Percentiles rank a stretch among this genome's conserved stretches.
Conservation (phyloP, 1,139 yeast species). For the Geotrichum klebahnii region DNA sequence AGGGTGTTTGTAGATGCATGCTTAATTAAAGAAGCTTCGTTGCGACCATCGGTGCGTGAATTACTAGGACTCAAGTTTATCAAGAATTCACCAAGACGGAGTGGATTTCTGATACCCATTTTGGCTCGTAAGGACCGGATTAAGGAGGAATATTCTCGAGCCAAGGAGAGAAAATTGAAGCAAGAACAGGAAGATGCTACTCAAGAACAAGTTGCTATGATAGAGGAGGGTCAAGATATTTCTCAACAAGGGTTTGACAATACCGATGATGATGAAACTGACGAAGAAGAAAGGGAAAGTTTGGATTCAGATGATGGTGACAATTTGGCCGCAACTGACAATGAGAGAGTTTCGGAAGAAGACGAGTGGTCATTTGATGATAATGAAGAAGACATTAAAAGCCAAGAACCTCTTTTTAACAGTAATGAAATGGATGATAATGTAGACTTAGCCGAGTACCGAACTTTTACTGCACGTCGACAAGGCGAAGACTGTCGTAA, state of each 20-base stretch:
- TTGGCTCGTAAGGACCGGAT: conserved; percentile 13
- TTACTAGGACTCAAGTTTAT: conserved; percentile 24
- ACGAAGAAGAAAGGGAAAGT: background rate
- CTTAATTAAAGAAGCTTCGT: conserved; percentile 53
- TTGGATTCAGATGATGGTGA: conserved; percentile 3
- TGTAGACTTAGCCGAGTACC: conserved; percentile 12
- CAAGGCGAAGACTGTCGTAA: background rate
- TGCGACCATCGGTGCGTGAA: conserved; percentile 39
- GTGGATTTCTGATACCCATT: conserved; percentile 1
- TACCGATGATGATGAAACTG: background rate
- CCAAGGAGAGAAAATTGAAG: conserved; percentile 10
- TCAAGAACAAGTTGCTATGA: conserved; percentile 4
- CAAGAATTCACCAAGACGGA: conserved; percentile 1
- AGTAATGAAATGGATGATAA: background rate
- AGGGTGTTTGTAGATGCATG: conserved; percentile 61
- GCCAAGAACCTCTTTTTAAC: background rate
- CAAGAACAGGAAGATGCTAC: conserved; percentile 1
- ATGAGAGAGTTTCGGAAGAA: background rate
- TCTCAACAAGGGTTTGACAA: background rate
- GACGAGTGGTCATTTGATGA: conserved; percentile 12
- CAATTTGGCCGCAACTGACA: background rate
- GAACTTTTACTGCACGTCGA: conserved; percentile 13
- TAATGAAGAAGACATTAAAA: background rate
- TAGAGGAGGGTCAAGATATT: background rate
- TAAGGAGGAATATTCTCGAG: conserved; percentile 13